Conservation (phyloP, 2,329 filamentous ascomycete genomes). For the Phialocephala sp. region DNA sequence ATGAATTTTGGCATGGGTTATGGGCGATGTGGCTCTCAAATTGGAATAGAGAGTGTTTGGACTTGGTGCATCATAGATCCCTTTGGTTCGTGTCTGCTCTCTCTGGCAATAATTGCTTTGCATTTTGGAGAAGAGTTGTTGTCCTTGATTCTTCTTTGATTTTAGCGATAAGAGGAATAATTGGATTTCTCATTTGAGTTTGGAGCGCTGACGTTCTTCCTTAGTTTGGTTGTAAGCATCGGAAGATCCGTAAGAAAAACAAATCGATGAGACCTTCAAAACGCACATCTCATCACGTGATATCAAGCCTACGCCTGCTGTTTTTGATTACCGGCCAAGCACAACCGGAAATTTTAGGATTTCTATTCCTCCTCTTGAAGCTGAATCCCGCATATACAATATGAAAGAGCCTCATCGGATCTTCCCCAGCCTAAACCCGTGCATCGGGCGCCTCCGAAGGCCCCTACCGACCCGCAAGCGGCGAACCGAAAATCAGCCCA, state of each 20-base stretch:
- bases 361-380: not conserved
- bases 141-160: not conserved
- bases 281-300: not conserved
- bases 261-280: not conserved
- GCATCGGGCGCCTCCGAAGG: constrained; percentile 8
- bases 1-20: not conserved
- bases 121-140: no score
- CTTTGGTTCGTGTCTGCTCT: not conserved
- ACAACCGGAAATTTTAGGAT: not conserved
- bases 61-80: not conserved
- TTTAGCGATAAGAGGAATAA: not conserved
- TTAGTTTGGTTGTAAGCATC: not conserved
- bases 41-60: not conserved
- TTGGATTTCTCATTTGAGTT: not conserved
- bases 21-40: not conserved
- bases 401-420: not conserved
- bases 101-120: not conserved
- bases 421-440: not conserved
- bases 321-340: no score
- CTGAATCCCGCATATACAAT: not conserved
- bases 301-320: no score
- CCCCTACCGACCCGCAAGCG: not conserved
- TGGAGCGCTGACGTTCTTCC: not conserved
- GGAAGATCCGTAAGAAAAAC: not conserved
- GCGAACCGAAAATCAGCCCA: constrained; percentile 4